Base-by-base conservation (phyloP, 2,329 filamentous ascomycete genomes). In the Alternaria conjuncta region DNA sequence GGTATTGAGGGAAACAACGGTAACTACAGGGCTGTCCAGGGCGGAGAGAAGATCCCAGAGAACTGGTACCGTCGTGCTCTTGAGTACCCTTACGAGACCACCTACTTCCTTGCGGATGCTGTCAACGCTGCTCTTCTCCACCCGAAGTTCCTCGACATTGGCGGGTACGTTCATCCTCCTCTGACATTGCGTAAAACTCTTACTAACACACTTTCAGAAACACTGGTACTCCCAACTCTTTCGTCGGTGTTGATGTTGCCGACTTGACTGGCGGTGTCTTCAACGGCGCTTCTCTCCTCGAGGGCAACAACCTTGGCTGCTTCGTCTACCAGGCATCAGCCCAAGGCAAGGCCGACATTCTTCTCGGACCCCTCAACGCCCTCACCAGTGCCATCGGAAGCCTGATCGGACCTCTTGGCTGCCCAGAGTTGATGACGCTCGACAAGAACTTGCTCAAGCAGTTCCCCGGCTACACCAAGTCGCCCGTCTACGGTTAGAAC, bases 51-150 rank as follows among this genome's bases (percentile, higher is more conserved):
- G 4, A 73, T 73, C 36, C 71, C 70, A 13, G 56, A 63, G 7
- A 72, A 72, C 44, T 72, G 71, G 68, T 73, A 73, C 61, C 62
- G 66, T 11, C 68, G 71, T 26, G 64, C 71, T 8, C 18, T 72
- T 20, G 67, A 68, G 25, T 72, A 72, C 41, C 70, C 71, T 5
- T 73, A 73, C 21, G 70, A 73, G 4, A 51, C 57, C 2, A 46
- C 63, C 2, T 72, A 73, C 61, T 73, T 73, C 57, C 49, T 70
- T 12, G 70, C 60, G 1, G 71, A 73, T 28, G 57, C 55, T 7
- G 3, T 72, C 9, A 69, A 69, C 13, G 71, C 71, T 26, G 66
- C 66, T 23, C 28, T 25, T 12, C 64, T 73, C 6, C 65, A 73
- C 46, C 71, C 71, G 21, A 71, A 73, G 55, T 73, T 73, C 44